A percentile compares a stretch with the other conserved stretches of the same genome.
phyloP scores from a whole-genome alignment of 2,329 filamentous ascomycete species.

The Remersonia thermophila region DNA sequence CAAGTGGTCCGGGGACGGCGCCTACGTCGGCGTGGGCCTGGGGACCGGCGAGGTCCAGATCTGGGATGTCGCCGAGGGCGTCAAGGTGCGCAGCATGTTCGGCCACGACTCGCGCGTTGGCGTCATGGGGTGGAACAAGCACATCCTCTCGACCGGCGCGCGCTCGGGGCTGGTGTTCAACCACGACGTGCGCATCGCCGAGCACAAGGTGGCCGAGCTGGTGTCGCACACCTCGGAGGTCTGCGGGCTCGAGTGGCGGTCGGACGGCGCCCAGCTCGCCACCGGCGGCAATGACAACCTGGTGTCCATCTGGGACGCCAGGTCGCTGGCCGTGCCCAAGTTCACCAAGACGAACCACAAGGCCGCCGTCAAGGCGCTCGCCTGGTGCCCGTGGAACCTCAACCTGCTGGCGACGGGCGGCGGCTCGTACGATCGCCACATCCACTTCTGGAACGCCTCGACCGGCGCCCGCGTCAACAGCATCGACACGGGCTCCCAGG shows the following conservation, averaged over 20 bases:
- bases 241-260: conserved; percentile 94
- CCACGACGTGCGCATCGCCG: conserved; percentile 92
- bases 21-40: conserved; percentile 90
- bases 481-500: conserved; percentile 96
- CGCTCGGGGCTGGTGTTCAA: conserved; percentile 94
- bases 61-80: conserved; percentile 92
- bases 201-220: conserved; percentile 97
- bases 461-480: conserved; percentile 96
- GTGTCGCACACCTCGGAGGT: conserved; percentile 96
- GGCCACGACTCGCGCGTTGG: conserved; percentile 93
- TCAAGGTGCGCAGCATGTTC: conserved; percentile 96
- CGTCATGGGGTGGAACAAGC: conserved; percentile 99
- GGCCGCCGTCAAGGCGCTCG: conserved; percentile 92
- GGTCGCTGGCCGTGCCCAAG: conserved; percentile 84
- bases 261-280: conserved; percentile 90
- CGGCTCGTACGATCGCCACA: conserved; percentile 91
- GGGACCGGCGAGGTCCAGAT: conserved; percentile 96
- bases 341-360: conserved; percentile 99
- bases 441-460: conserved; percentile 99
- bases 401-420: conserved; percentile 94
- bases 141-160: conserved; percentile 86
- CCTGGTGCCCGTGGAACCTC: conserved; percentile 98
- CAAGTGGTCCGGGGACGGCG: conserved; percentile 96
- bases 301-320: conserved; percentile 97
- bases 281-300: conserved; percentile 98